Percentiles rank a stretch among this genome's conserved stretches.
phyloP scores from a whole-genome alignment of 139 green algal genomes.

The Coccomyxa sp. region DNA sequence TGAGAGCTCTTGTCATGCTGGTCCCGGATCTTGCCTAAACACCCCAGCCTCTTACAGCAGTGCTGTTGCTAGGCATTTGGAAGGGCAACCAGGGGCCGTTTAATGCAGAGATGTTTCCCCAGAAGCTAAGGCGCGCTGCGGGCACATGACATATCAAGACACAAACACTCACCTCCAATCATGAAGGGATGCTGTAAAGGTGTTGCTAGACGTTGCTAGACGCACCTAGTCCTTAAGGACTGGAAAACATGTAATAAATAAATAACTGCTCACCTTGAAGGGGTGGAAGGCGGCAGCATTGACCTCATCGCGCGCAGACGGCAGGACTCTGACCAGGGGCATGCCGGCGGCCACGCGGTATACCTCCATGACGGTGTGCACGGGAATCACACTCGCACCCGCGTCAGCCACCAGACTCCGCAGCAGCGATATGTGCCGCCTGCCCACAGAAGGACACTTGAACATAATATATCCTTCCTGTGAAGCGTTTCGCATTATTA shows the following conservation, averaged over 20 bases:
- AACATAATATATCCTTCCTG: too few relatives aligned
- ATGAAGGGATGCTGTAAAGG: too few relatives aligned
- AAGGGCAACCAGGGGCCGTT: too few relatives aligned
- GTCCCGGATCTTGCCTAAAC: too few relatives aligned
- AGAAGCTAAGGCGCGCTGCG: too few relatives aligned
- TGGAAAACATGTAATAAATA: not conserved
- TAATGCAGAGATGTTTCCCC: too few relatives aligned
- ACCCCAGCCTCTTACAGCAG: too few relatives aligned
- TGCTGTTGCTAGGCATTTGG: too few relatives aligned
- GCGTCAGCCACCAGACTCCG: slow-evolving; percentile 64
- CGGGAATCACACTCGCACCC: slow-evolving; percentile 46
- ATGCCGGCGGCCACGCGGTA: slow-evolving; percentile 58
- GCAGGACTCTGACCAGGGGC: slow-evolving; percentile 69
- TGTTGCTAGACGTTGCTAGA: not conserved
- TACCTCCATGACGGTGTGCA: slow-evolving; percentile 89
- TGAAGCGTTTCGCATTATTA: too few relatives aligned
- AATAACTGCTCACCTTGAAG: not conserved
- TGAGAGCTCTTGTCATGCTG: not conserved
- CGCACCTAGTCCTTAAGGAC: not conserved
- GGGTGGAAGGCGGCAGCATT: slow-evolving; percentile 85
- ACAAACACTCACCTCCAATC: too few relatives aligned
- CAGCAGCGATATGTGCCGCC: slow-evolving; percentile 78
- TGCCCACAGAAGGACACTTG: not conserved
- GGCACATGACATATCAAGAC: too few relatives aligned
- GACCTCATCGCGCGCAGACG: slow-evolving; percentile 82